Conservation (phyloP, 1,284 basidiomycete genomes). For the Apiotrichum sp. region DNA sequence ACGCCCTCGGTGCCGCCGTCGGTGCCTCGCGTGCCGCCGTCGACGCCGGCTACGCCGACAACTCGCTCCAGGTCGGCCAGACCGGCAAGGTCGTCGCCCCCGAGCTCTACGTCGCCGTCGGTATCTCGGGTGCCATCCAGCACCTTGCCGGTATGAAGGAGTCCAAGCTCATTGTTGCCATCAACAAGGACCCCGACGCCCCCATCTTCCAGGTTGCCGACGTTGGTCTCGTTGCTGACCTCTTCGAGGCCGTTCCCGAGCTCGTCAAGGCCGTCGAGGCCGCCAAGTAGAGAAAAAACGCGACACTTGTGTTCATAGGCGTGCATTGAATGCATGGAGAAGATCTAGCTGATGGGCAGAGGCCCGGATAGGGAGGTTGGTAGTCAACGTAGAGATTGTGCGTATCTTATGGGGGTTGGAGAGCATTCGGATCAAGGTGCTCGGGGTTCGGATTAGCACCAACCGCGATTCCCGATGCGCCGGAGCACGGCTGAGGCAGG, state of each 20-base stretch:
- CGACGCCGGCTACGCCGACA: slow-evolving; percentile 97
- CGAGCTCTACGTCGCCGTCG: slow-evolving; percentile 90
- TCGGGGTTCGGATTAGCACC: too few species aligned
- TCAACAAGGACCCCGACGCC: slow-evolving; percentile 99
- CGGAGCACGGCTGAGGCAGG: too few species aligned
- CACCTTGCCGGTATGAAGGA: slow-evolving; percentile 99
- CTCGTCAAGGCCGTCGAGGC: slow-evolving; percentile 66
- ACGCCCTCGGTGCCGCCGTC: slow-evolving; percentile 87
- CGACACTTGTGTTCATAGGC: slow-evolving; percentile 3
- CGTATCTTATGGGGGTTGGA: too few species aligned
- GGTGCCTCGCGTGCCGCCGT: slow-evolving; percentile 97
- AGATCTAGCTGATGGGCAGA: neutral
- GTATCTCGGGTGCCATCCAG: slow-evolving; percentile 97
- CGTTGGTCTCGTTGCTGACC: slow-evolving; percentile 84
- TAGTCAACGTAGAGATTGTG: too few species aligned
- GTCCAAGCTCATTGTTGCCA: slow-evolving; percentile 94
- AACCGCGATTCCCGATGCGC: too few species aligned
- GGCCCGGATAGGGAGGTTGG: neutral
- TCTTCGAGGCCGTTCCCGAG: slow-evolving; percentile 83
- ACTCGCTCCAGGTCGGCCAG: slow-evolving; percentile 96
- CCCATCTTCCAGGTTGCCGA: slow-evolving; percentile 99
- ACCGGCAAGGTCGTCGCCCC: slow-evolving; percentile 69
- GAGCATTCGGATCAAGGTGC: too few species aligned
- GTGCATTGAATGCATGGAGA: slow-evolving; percentile 19
- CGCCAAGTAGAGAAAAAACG: slow-evolving; percentile 12